Evolutionary conservation across 208 protist species (phyloP), one percentile per base, ranked within the genome.

Genomic region (Leishmania arabica): DNA sequence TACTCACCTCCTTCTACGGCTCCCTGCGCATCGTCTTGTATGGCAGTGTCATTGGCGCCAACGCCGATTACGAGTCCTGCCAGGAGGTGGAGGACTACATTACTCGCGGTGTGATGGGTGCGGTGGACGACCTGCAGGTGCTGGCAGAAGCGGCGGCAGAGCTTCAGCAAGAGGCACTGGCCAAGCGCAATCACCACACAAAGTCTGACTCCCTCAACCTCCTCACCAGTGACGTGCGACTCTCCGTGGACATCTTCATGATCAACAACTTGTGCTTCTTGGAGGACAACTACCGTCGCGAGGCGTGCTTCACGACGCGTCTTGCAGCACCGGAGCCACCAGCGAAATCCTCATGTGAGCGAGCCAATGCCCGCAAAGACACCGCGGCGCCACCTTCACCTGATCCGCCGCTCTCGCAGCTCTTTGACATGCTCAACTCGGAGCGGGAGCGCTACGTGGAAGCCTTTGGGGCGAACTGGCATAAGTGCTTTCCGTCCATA

Each of bases 181-280:
- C 40, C 19, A 82, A 84, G 76, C 80, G 70, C 64, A 74, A 73
- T 24, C 65, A 84, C 80, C 78, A 78, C 66, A 83, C 75, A 5
- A 86, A 79, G 78, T 58, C 77, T 5, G 84, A 70, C 75, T 88
- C 81, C 9, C 73, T 74, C 80, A 69, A 75, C 62, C 79, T 81
- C 40, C 74, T 82, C 40, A 82, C 37, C 6, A 88, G 80, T 64
- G 82, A 76, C 64, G 80, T 84, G 9, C 83, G 77, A 2, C 69
- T 92, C 34, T 95, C 86, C 0, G 58, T 81, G 7, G 83, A 93
- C 40, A 88, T 96, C 37, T 97, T 97, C 78, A 81, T 97, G 83
- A 76, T 96, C 62, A 97, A 96, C 83, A 97, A 95, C 82, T 74
- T 95, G 7, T 66, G 87, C 47, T 95, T 97, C 62, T 78, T 97